Evolutionary conservation across 768 basidiomycete species (phyloP).

Genomic region (Xerocomellus dryophilus): DNA sequence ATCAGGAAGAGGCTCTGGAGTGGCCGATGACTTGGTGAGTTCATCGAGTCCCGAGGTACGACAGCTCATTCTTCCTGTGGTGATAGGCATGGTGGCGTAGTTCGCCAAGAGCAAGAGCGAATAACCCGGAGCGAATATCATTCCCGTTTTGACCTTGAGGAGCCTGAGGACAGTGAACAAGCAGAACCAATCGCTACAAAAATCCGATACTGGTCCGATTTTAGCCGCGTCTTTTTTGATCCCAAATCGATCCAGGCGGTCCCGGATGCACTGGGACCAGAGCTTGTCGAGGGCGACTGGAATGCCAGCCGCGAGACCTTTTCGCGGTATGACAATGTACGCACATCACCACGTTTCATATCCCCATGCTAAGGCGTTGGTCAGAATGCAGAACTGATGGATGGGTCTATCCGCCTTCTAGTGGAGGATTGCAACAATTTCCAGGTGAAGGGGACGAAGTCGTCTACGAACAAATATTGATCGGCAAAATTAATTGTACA

Average conservation of each 20-base stretch:
- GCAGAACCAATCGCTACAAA: slow-evolving; percentile 17
- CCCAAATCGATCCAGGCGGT: slow-evolving; percentile 64
- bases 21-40: slow-evolving; percentile 22
- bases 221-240: slow-evolving; percentile 52
- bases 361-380: background rate
- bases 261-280: slow-evolving; percentile 46
- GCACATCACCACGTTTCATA: slow-evolving; percentile 6
- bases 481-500: slow-evolving; percentile 25
- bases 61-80: background rate
- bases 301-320: slow-evolving; percentile 49
- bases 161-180: slow-evolving; percentile 2
- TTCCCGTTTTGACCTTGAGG: slow-evolving; percentile 34
- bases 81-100: slow-evolving; percentile 47
- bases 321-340: slow-evolving; percentile 52
- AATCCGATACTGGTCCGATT: slow-evolving; percentile 52
- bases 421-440: slow-evolving; percentile 74
- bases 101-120: slow-evolving; percentile 50
- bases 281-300: slow-evolving; percentile 56
- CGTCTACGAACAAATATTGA: background rate
- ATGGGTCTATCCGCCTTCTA: slow-evolving; percentile 60
- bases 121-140: slow-evolving; percentile 60
- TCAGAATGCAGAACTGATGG: slow-evolving; percentile 66
- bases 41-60: background rate
- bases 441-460: slow-evolving; percentile 45
- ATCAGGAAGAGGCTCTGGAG: slow-evolving; percentile 27